These are phyloP conservation scores for Artemisia tridentata DNA, from an alignment of 129 eudicot genomes.

Conservation along the genomic window DNA sequence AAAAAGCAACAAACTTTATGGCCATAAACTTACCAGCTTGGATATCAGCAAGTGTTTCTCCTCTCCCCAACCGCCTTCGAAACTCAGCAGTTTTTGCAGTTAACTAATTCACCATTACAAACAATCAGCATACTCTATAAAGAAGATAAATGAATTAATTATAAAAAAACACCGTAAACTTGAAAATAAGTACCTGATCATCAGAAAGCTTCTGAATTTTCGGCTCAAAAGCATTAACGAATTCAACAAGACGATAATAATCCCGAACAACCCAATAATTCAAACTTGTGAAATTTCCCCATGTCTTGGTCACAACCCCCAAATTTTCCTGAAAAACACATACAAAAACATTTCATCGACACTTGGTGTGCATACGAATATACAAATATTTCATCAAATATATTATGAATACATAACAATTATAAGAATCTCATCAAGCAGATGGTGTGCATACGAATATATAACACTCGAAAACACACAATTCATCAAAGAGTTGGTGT, in stretches of 20 bases:
- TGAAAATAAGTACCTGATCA: constrained; percentile 51
- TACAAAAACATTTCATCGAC: constrained; percentile 34
- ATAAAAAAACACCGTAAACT: constrained; percentile 1
- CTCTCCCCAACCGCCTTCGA: constrained; percentile 60
- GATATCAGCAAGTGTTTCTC: constrained; percentile 87
- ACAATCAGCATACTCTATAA: constrained; percentile 6
- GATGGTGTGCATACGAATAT: too few relatives aligned
- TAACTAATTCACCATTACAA: constrained; percentile 42
- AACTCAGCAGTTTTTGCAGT: constrained; percentile 80
- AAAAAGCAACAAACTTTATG: constrained; percentile 20
- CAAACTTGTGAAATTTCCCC: constrained; percentile 63
- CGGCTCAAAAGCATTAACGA: constrained; percentile 73
- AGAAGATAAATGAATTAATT: too few relatives aligned
- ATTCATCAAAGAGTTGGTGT: too few relatives aligned
- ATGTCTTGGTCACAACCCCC: constrained; percentile 50
- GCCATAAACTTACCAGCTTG: constrained; percentile 62
- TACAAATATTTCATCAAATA: background rate
- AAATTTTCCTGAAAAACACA: constrained; percentile 51
- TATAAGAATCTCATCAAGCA: too few relatives aligned
- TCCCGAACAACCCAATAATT: constrained; percentile 91
- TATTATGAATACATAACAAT: too few relatives aligned
- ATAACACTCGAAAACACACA: too few relatives aligned
- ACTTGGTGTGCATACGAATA: constrained; percentile 33
- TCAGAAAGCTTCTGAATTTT: constrained; percentile 67
- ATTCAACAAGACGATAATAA: constrained; percentile 77